These are phyloP conservation scores for Bauhinia variegata DNA, from an alignment of 306 rosid genomes.

Conservation along the genomic window DNA sequence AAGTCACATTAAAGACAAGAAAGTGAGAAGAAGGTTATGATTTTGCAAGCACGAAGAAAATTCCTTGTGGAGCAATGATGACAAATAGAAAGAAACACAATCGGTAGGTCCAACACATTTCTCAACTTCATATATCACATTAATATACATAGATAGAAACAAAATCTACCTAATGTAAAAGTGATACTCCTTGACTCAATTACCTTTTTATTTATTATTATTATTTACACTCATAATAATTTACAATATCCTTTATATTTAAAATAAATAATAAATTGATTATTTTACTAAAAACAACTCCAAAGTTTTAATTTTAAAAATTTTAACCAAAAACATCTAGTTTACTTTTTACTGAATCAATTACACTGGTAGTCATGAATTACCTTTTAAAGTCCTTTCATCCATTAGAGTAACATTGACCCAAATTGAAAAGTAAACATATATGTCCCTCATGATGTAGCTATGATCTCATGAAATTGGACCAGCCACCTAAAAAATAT, in stretches of 20 bases:
- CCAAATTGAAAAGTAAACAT: constrained; percentile 1
- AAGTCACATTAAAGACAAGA: neutral
- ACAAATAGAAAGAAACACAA: constrained; percentile 24
- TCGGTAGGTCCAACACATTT: constrained; percentile 57
- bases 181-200: neutral
- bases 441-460: neutral
- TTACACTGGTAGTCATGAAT: no score
- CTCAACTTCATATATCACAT: constrained; percentile 49
- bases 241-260: no score
- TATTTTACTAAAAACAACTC: no score
- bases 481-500: constrained; percentile 7
- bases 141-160: neutral
- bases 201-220: no score
- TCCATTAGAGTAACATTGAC: constrained; percentile 42
- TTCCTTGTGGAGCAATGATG: constrained; percentile 40
- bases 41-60: constrained; percentile 17
- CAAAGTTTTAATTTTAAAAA: no score
- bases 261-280: no score
- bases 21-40: neutral
- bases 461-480: constrained; percentile 22
- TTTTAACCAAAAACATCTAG: no score
- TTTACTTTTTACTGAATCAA: no score
- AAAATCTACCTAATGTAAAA: neutral
- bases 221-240: no score
- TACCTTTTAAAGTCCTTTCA: constrained; percentile 33